Percentiles rank a stretch among this genome's conserved stretches.
phyloP scores from a whole-genome alignment of 2,329 filamentous ascomycete genomes.

The Nigrospora sphaerica region DNA sequence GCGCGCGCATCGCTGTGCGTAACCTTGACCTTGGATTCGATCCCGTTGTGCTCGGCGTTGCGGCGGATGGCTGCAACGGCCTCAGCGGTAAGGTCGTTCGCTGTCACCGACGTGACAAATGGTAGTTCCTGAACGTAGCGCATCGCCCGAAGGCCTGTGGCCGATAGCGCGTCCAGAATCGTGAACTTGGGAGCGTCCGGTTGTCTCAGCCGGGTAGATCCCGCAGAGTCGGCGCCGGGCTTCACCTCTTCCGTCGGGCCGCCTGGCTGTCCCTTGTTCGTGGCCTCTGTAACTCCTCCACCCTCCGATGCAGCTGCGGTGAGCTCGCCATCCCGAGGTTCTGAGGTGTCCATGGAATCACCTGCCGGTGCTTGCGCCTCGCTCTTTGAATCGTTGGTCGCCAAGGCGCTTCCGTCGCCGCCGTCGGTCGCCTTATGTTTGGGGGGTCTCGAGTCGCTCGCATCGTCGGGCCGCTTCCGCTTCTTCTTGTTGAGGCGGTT shows the following conservation, averaged over 20 bases:
- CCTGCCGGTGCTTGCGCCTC: neutral
- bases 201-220: constrained; percentile 9
- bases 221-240: constrained; percentile 6
- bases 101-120: constrained; percentile 72
- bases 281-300: neutral
- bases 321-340: neutral
- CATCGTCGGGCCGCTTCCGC: constrained; percentile 22
- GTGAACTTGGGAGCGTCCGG: constrained; percentile 49
- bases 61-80: constrained; percentile 75
- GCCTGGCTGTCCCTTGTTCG: constrained; percentile 1
- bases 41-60: constrained; percentile 78
- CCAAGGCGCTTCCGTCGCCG: constrained; percentile 1
- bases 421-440: no score
- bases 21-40: constrained; percentile 63
- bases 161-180: constrained; percentile 93
- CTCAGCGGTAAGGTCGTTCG: constrained; percentile 78
- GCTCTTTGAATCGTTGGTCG: neutral
- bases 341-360: constrained; percentile 6
- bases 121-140: constrained; percentile 90
- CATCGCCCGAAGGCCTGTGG: constrained; percentile 83
- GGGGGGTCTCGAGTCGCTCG: constrained; percentile 5
- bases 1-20: constrained; percentile 77
- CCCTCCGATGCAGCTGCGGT: neutral
- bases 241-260: constrained; percentile 6
- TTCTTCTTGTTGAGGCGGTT: constrained; percentile 38